phyloP scores from a whole-genome alignment of 495 filamentous ascomycete species.

The Lasiosphaeris hirsuta region DNA sequence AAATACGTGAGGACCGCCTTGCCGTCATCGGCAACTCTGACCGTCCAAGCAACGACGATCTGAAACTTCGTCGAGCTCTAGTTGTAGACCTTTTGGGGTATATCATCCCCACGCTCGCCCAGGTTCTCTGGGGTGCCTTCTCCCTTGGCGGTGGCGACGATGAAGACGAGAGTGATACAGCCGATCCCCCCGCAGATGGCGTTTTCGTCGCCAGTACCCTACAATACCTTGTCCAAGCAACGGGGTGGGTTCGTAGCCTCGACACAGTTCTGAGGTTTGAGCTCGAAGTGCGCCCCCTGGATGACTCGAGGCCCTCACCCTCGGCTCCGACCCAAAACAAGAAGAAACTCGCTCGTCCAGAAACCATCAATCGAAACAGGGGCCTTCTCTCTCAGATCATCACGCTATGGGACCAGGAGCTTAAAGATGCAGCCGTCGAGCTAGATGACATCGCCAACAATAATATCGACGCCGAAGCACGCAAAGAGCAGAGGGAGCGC shows the following conservation, averaged over 20 bases:
- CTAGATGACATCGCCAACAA: too few species aligned
- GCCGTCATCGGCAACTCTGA: neutral
- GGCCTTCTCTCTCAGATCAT: too few species aligned
- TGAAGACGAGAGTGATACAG: neutral
- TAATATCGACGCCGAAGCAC: too few species aligned
- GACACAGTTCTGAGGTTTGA: neutral
- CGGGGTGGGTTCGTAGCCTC: slow-evolving; percentile 10
- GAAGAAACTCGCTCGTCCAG: neutral
- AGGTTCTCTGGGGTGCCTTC: slow-evolving; percentile 5
- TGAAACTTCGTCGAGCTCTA: neutral
- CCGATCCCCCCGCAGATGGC: neutral
- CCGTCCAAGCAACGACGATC: neutral
- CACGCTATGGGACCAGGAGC: too few species aligned
- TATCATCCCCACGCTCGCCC: slow-evolving; percentile 16
- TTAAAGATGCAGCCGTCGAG: too few species aligned
- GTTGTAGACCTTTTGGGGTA: neutral
- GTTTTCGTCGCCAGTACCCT: slow-evolving; percentile 9
- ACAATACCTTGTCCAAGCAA: slow-evolving; percentile 3
- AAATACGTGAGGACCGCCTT: neutral
- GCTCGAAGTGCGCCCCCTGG: neutral
- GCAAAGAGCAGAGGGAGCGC: too few species aligned
- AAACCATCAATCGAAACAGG: neutral
- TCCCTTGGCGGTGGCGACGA: slow-evolving; percentile 7
- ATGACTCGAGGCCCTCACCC: neutral
- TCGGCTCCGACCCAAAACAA: neutral